Conservation (phyloP, 2,329 filamentous ascomycete species). For the Epichloe coenophiala region DNA sequence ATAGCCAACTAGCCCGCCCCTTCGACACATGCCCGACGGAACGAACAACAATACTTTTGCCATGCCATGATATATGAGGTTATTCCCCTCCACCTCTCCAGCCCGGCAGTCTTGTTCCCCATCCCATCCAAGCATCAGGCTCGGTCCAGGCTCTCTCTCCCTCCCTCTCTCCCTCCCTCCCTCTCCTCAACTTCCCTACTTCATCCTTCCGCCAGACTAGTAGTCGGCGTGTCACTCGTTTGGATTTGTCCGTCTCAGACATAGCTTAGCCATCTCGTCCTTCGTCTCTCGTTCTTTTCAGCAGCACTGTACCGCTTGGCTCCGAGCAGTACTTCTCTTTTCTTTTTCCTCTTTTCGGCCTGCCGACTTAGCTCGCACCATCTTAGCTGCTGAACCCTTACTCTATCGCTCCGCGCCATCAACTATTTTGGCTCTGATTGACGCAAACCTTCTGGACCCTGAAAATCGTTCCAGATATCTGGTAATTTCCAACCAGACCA, state of each 20-base stretch:
- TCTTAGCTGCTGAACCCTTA: neutral
- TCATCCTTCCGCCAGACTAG: neutral
- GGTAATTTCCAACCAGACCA: neutral
- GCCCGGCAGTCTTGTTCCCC: neutral
- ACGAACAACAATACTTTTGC: neutral
- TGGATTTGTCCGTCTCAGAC: neutral
- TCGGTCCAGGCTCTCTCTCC: neutral
- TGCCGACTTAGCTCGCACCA: neutral
- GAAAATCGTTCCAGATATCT: neutral
- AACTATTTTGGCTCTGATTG: neutral
- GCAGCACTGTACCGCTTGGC: neutral
- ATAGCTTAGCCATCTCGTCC: neutral
- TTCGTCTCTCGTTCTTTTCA: neutral
- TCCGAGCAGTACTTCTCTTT: neutral
- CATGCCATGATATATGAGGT: conserved; percentile 2
- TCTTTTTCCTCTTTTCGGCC: neutral
- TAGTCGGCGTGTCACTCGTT: conserved; percentile 5
- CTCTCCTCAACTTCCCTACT: neutral
- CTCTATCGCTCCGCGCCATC: neutral
- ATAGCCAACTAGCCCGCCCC: neutral
- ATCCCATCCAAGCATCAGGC: neutral
- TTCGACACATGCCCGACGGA: neutral
- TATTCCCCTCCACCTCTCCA: neutral
- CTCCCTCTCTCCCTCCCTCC: neutral
- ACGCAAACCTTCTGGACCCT: neutral